Percentiles rank a stretch among this genome's conserved stretches.
phyloP scores from a whole-genome alignment of 2,329 filamentous ascomycete genomes.

The Ophiocordyceps sinensis region DNA sequence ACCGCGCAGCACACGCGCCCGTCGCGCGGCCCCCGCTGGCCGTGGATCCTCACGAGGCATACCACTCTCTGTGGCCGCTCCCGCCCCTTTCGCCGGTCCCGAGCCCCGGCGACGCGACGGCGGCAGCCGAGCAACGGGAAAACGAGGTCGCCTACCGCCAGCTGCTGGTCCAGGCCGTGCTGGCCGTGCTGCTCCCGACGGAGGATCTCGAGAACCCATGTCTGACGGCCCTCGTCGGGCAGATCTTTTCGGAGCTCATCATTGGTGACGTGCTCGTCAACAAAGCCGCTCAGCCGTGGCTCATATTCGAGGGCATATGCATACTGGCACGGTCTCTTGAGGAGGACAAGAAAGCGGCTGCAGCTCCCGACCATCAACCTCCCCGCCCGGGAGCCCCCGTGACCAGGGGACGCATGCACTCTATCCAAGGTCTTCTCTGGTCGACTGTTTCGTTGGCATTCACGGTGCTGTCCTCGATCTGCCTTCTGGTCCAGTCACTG shows the following conservation, averaged over 20 bases:
- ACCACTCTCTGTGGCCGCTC: slow-evolving; percentile 72
- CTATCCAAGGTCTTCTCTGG: slow-evolving; percentile 37
- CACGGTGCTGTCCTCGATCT: slow-evolving; percentile 45
- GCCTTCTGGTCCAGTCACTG: slow-evolving; percentile 49
- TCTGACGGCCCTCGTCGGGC: slow-evolving; percentile 66
- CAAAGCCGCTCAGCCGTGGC: slow-evolving; percentile 74
- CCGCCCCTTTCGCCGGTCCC: slow-evolving; percentile 71
- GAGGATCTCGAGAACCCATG: slow-evolving; percentile 85
- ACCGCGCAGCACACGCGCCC: slow-evolving; percentile 51
- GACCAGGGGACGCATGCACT: slow-evolving; percentile 15
- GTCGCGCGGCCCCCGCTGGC: slow-evolving; percentile 43
- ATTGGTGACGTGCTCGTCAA: slow-evolving; percentile 68
- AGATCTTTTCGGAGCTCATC: slow-evolving; percentile 83
- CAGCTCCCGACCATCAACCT: not conserved
- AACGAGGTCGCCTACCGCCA: slow-evolving; percentile 80
- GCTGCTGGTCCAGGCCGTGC: slow-evolving; percentile 66
- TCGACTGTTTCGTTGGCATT: slow-evolving; percentile 39
- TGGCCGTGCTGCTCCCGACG: slow-evolving; percentile 76
- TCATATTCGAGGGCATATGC: slow-evolving; percentile 72
- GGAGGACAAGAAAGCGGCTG: slow-evolving; percentile 14
- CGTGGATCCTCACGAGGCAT: slow-evolving; percentile 52
- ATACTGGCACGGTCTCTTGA: slow-evolving; percentile 42
- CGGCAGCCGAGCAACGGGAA: slow-evolving; percentile 46
- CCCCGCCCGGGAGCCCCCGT: not conserved
- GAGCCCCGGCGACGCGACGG: slow-evolving; percentile 31